phyloP scores from a whole-genome alignment of 148 eudicot species.

The Camellia japonica region DNA sequence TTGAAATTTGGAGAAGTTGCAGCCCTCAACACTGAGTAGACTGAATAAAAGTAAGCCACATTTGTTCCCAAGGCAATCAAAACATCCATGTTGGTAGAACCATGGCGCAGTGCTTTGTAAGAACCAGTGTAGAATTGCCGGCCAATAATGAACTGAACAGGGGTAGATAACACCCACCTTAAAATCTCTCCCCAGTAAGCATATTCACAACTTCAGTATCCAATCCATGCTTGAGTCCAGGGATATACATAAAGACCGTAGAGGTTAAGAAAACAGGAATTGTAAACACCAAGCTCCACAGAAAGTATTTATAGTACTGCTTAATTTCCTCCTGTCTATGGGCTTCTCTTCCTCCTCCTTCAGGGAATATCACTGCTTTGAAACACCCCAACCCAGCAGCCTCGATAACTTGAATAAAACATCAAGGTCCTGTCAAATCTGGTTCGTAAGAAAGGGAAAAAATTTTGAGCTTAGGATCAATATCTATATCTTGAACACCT shows the following conservation, averaged over 20 bases:
- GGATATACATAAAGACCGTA: slow-evolving; percentile 92
- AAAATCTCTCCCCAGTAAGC: slow-evolving; percentile 68
- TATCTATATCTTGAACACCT: slow-evolving; percentile 60
- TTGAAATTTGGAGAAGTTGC: slow-evolving; percentile 61
- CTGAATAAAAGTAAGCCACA: slow-evolving; percentile 92
- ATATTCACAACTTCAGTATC: slow-evolving; percentile 67
- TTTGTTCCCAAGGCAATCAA: slow-evolving; percentile 94
- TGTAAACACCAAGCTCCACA: slow-evolving; percentile 88
- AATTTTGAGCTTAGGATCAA: slow-evolving; percentile 47
- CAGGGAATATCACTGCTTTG: slow-evolving; percentile 70
- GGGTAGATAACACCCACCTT: slow-evolving; percentile 84
- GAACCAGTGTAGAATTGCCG: slow-evolving; percentile 76
- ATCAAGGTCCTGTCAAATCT: slow-evolving; percentile 74
- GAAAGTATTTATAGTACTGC: slow-evolving; percentile 52
- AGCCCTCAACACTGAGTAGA: slow-evolving; percentile 69
- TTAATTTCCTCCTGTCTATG: slow-evolving; percentile 59
- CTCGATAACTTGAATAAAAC: slow-evolving; percentile 65
- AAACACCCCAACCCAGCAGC: slow-evolving; percentile 51
- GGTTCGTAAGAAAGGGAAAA: slow-evolving; percentile 67
- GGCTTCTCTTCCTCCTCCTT: slow-evolving; percentile 50
- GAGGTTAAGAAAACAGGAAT: slow-evolving; percentile 79
- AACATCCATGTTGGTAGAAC: slow-evolving; percentile 98
- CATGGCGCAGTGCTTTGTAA: slow-evolving; percentile 70
- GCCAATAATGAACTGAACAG: slow-evolving; percentile 94
- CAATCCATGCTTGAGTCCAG: slow-evolving; percentile 56